These are phyloP conservation scores for Suillus occidentalis DNA, from an alignment of 768 basidiomycete species.

Conservation along the genomic window DNA sequence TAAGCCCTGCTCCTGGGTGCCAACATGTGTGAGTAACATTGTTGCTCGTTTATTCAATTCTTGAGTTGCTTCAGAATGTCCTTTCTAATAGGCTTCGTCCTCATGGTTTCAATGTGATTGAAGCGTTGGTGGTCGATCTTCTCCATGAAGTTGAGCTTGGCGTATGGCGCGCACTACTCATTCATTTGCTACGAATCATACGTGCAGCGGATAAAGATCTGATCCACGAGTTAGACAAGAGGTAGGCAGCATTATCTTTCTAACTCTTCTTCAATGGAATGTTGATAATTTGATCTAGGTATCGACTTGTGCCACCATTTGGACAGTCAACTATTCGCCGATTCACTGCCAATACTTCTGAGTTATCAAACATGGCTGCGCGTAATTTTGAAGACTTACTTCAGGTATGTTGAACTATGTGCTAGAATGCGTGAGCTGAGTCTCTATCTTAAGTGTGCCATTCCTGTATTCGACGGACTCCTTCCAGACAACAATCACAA, in stretches of 20 bases:
- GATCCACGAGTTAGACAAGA: slow-evolving; percentile 17
- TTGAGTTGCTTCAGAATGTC: slow-evolving; percentile 29
- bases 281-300: background rate
- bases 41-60: background rate
- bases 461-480: too few species aligned
- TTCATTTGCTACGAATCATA: slow-evolving; percentile 37
- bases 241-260: slow-evolving; percentile 12
- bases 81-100: slow-evolving; percentile 27
- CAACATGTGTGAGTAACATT: slow-evolving; percentile 21
- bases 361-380: background rate
- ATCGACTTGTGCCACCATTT: background rate
- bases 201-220: slow-evolving; percentile 13
- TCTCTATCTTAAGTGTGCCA: too few species aligned
- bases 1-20: slow-evolving; percentile 31
- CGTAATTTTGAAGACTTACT: background rate
- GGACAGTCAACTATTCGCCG: background rate
- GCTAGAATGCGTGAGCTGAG: too few species aligned
- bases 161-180: slow-evolving; percentile 36
- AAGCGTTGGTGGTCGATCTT: slow-evolving; percentile 33
- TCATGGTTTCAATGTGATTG: slow-evolving; percentile 25
- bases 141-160: slow-evolving; percentile 42
- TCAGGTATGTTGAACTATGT: background rate
- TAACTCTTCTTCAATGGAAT: too few species aligned
- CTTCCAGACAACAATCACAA: too few species aligned
- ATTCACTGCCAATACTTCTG: background rate